Percentiles rank a stretch among this genome's conserved stretches.
Evolutionary conservation across 2,329 filamentous ascomycete species (phyloP).

Genomic region (Calonectria pauciramosa): DNA sequence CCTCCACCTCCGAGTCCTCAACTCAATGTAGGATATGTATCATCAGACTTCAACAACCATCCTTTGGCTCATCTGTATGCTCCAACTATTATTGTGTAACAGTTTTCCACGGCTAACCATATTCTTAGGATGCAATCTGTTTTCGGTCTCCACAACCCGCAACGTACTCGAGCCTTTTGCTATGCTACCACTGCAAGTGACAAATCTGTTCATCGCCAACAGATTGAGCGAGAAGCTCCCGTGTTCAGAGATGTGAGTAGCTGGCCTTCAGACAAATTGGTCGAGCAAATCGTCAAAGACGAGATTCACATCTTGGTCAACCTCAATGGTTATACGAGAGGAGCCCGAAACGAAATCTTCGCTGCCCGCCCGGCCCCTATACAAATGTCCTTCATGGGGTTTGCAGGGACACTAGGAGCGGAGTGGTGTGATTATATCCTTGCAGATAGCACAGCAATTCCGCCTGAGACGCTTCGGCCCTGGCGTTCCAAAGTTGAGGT

Average conservation of each 20-base stretch:
- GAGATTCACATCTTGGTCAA: conserved; percentile 96
- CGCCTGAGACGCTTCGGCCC: conserved; percentile 83
- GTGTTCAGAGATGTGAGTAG: conserved; percentile 89
- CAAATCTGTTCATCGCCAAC: conserved; percentile 86
- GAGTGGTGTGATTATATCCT: conserved; percentile 99
- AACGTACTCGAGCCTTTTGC: conserved; percentile 86
- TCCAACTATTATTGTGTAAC: not conserved
- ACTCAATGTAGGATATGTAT: conserved; percentile 95
- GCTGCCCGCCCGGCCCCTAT: conserved; percentile 94
- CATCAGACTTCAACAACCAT: conserved; percentile 99
- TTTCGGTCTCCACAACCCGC: conserved; percentile 87
- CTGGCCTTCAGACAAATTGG: conserved; percentile 87
- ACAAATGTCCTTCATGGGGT: conserved; percentile 99
- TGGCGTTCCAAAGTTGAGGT: conserved; percentile 82
- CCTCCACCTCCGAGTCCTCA: conserved; percentile 85
- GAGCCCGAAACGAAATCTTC: conserved; percentile 97
- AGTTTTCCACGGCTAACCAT: not conserved
- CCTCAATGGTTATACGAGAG: conserved; percentile 96
- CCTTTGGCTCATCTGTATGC: conserved; percentile 88
- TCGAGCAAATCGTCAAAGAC: conserved; percentile 88
- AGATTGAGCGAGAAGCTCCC: conserved; percentile 94
- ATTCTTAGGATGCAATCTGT: conserved; percentile 88
- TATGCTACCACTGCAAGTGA: conserved; percentile 97
- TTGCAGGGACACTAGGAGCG: conserved; percentile 93
- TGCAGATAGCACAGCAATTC: conserved; percentile 89